phyloP scores from a whole-genome alignment of 2,329 filamentous ascomycete genomes.

The Pyricularia pennisetigena region DNA sequence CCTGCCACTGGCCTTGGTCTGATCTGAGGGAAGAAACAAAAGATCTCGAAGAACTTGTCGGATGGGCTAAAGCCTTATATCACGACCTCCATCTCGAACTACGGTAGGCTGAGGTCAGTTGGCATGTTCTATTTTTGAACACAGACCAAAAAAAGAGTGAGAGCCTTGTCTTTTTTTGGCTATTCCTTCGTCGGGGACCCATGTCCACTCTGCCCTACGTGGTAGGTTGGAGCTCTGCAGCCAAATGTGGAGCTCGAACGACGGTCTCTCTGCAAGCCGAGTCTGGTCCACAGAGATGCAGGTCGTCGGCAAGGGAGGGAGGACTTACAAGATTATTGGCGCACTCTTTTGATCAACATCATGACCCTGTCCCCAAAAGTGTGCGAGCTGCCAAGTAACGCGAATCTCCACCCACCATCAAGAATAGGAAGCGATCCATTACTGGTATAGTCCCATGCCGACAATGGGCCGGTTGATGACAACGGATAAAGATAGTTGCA shows the following conservation, averaged over 20 bases:
- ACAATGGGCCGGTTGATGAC: slow-evolving; percentile 2
- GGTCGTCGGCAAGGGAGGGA: neutral
- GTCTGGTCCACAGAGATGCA: neutral
- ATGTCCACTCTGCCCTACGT: slow-evolving; percentile 4
- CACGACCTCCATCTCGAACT: neutral
- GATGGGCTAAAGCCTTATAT: slow-evolving; percentile 3
- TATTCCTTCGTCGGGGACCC: neutral
- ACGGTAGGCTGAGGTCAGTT: neutral
- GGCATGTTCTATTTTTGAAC: slow-evolving; percentile 6
- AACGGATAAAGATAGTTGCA: slow-evolving; percentile 4
- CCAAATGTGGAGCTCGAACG: neutral
- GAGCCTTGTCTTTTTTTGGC: slow-evolving; percentile 2
- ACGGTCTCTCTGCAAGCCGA: neutral
- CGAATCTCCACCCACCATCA: slow-evolving; percentile 3
- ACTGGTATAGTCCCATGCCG: neutral
- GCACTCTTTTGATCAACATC: neutral
- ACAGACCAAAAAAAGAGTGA: neutral
- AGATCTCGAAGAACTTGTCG: neutral
- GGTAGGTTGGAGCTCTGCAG: slow-evolving; percentile 4
- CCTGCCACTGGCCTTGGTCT: slow-evolving; percentile 5
- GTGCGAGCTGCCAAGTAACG: neutral
- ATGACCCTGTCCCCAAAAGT: neutral
- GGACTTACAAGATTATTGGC: slow-evolving; percentile 2
- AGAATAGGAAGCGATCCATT: slow-evolving; percentile 2
- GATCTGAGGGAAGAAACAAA: slow-evolving; percentile 5